Evolutionary conservation across 1,284 basidiomycete species (phyloP), one percentile per base, ranked within the genome.

Genomic region (Cystobasidium slooffiae): DNA sequence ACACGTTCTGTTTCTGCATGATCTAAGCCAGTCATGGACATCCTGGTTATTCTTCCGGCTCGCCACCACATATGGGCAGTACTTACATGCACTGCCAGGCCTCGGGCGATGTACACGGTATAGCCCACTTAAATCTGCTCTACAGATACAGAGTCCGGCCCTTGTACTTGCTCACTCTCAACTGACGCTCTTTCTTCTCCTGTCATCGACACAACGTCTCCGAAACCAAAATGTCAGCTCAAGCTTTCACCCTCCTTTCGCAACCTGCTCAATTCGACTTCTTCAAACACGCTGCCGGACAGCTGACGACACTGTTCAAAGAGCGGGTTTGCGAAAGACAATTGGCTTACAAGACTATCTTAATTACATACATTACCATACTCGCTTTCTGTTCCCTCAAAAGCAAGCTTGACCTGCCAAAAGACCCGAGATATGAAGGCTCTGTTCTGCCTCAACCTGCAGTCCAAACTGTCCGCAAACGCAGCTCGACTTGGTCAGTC

Each of bases 1-100:
- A 56, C 18, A 56, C 39, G 16, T n/a, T 22, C 52, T n/a, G 20
- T 59, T 59, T 41, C 56, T 59, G 56, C 37, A 31, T 59, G 56
- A 14, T 7, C 18, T 18, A 41, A 59, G 12, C 14, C 1, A 18
- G 39, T 59, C 4, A 59, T 31, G 56, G 56, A 59, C 56, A 31
- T 43, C 22, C 18, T 24, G 6, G 55, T 49, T 49, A 49, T 49
- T 6, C 6, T 31, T 31, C 5, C 31, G 31, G 31, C 31, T 31
- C 31, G 31, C 31, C 31, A 31, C 31, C 31, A 31, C 31, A 31
- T 31, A 5, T 5, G 31, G 31, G 31, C 31, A 31, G 31, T 31
- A 31, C 31, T 31, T 31, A 31, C 31, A 31, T 31, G 31, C 31
- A 31, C 31, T 31, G 31, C 31, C 31, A 31, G 31, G 31, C 31